Conservation (phyloP, 306 rosid species). For the Corylus americana region DNA sequence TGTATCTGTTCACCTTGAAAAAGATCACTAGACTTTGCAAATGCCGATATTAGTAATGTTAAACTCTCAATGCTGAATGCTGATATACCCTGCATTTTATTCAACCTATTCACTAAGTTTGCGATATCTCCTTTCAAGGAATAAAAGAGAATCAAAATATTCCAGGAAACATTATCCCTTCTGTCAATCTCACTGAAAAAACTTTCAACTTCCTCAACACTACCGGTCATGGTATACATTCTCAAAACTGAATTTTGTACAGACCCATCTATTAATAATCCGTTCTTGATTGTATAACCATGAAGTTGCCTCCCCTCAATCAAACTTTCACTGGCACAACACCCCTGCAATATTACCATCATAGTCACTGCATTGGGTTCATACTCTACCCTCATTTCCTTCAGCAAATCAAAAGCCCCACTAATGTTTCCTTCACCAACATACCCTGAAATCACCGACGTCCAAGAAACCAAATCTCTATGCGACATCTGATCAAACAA, state of each 20-base stretch:
- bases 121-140: constrained; percentile 30
- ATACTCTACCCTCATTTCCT: constrained; percentile 44
- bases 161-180: constrained; percentile 51
- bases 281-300: constrained; percentile 46
- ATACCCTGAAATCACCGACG: constrained; percentile 47
- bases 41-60: constrained; percentile 46
- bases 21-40: constrained; percentile 38
- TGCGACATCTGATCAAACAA: constrained; percentile 44
- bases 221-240: constrained; percentile 44
- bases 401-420: constrained; percentile 32
- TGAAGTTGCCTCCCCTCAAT: constrained; percentile 44
- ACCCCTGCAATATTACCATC: constrained; percentile 47
- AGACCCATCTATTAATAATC: constrained; percentile 35
- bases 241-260: constrained; percentile 48
- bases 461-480: constrained; percentile 60
- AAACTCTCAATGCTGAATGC: constrained; percentile 36
- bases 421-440: constrained; percentile 23
- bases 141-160: constrained; percentile 43
- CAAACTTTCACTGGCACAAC: constrained; percentile 29
- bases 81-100: constrained; percentile 32
- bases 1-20: constrained; percentile 45
- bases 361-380: constrained; percentile 50
- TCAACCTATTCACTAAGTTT: constrained; percentile 35
- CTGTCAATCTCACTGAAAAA: constrained; percentile 38
- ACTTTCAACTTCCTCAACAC: constrained; percentile 33